Base-by-base conservation (phyloP, 129 eudicot genomes). In the Centella asiatica region DNA sequence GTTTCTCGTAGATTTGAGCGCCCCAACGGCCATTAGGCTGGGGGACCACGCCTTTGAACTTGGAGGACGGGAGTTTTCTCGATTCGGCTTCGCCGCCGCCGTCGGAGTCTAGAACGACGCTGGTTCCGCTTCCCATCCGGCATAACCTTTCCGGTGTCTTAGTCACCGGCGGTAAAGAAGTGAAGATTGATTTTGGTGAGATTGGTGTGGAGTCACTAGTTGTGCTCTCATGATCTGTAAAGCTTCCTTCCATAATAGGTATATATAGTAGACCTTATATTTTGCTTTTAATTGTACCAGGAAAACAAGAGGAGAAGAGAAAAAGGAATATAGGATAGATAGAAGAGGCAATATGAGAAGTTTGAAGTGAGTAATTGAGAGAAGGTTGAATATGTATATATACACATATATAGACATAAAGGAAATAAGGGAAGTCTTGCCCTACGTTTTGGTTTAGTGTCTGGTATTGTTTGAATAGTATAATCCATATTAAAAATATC, bases 1-100 rank as follows among this genome's bases (percentile, higher is more conserved):
- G 97, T 49, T 86, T 90, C 74, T 86, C 97, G 69, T 90, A 90
- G 60, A 90, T 90, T 65, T 90, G 97, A 5, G 97, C 95, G 0
- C 97, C 97, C 95, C 95, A 90, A 9, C 95, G 78, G 24, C 97
- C 97, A 66, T 90, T 90, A 1, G 95, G 97, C 63, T 90, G 97
- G 1, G 97, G 97, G 50, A 90, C 97, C 10, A 90, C 97, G 1
- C 97, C 97, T 57, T 90, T 90, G 77, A 73, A 90, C n/a, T 74
- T 55, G 2, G 97, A 90, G 0, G 97, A 90, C 1, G 95, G 97
- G 10, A 90, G 84, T 71, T 90, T 90, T 20, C 82, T 61, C 10
- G 97, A 90, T 73, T 86, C 95, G 14, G 93, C 93, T 69, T 85
- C 97, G n/a, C 84, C 82, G 40, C 23, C 66, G 46, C 80, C 95